Base-by-base conservation (phyloP, 2,329 filamentous ascomycete genomes). In the Aspergillus sp. region DNA sequence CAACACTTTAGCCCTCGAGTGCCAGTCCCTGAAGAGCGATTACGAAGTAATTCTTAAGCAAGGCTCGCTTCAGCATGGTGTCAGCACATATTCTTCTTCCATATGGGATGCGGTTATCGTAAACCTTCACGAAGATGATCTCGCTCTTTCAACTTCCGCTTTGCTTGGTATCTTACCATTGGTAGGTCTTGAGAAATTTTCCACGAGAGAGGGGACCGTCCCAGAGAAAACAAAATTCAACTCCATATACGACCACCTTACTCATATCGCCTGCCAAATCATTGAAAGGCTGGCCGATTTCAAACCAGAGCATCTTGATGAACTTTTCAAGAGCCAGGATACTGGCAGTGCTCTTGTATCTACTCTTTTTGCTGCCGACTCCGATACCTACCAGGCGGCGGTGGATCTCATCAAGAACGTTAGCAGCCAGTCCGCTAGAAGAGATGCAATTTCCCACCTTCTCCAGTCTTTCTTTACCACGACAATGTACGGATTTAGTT, bases 371-470 rank as follows among this genome's bases (percentile, higher is more conserved):
- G 92, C 92, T 44, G 90, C 91, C 15, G 88, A 96, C 64, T 80
- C 89, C 56, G 83, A 87, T 57, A 87, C 95, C 35, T 91, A 91
- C 60, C 88, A 93, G 70, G 89, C 90, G 15, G 88, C 90, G 1
- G 84, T 93, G 6, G 89, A 92, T 64, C 79, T 98, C 27, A 83
- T 98, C 63, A 96, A 96, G 73, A 86, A 86, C 37, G 85, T 93
- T 66, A 95, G 90, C 37, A 84, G 84, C 8, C 86, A 96, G 71
- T 82, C 82, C 53, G 82, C 80, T 59, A 79, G 86, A 56, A 77
- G 82, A 60, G 85, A 87, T 62, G 86, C 85, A 15, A 75, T 89
- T 14, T 82, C 82, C 45, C 80, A 87, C 65, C 73, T 88, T n/a
- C 69, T 88, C n/a, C 75, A 79, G 49, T 76, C 77, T 0, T 83